These are phyloP conservation scores for Meira nashicola DNA, from an alignment of 1,284 basidiomycete genomes.

Conservation along the genomic window DNA sequence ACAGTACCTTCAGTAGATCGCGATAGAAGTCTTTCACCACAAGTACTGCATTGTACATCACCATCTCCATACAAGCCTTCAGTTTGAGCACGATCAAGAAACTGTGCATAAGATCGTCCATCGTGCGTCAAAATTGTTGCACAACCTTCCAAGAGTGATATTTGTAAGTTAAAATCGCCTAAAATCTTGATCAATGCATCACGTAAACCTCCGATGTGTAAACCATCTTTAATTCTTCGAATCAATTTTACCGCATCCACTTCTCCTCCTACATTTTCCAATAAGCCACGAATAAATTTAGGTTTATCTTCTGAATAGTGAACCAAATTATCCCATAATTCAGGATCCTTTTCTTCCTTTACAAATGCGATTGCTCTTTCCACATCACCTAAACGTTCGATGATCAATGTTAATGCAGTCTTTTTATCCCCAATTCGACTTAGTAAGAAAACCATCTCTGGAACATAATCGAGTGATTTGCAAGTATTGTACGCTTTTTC, in stretches of 20 bases:
- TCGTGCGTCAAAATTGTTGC: slow-evolving; percentile 39
- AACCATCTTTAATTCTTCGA: slow-evolving; percentile 84
- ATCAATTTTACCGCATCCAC: slow-evolving; percentile 93
- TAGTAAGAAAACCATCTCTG: slow-evolving; percentile 95
- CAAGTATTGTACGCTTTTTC: slow-evolving; percentile 85
- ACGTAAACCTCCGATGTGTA: slow-evolving; percentile 92
- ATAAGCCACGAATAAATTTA: slow-evolving; percentile 86
- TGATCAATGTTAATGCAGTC: slow-evolving; percentile 86
- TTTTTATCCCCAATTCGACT: slow-evolving; percentile 97
- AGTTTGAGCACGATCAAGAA: slow-evolving; percentile 24
- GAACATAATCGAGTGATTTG: slow-evolving; percentile 76
- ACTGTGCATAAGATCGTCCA: slow-evolving; percentile 24
- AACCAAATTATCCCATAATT: slow-evolving; percentile 95
- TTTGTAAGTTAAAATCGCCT: slow-evolving; percentile 81
- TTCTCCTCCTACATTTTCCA: slow-evolving; percentile 74
- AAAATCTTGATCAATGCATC: slow-evolving; percentile 92
- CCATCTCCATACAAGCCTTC: slow-evolving; percentile 33
- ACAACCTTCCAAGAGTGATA: slow-evolving; percentile 45
- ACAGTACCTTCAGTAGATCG: slow-evolving; percentile 9
- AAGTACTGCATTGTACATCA: slow-evolving; percentile 26
- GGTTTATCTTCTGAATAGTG: slow-evolving; percentile 90
- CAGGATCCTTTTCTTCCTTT: slow-evolving; percentile 92
- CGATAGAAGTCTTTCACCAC: slow-evolving; percentile 25
- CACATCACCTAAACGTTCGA: slow-evolving; percentile 89
- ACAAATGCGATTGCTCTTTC: slow-evolving; percentile 94